These are phyloP conservation scores for Zea luxurians DNA, from an alignment of 176 grass and related monocot genomes.

Conservation along the genomic window DNA sequence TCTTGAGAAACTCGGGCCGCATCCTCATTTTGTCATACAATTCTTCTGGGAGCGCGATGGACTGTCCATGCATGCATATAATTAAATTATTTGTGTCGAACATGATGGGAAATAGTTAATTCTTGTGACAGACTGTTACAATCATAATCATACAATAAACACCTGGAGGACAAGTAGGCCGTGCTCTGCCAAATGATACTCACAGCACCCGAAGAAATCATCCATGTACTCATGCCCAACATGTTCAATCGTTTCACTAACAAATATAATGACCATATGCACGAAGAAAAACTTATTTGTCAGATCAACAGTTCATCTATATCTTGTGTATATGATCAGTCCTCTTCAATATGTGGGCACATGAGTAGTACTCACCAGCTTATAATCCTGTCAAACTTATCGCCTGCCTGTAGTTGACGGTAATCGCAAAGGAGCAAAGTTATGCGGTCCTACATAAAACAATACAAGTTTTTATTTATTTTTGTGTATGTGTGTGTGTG, in stretches of 20 bases:
- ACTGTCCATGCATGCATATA: constrained; percentile 23
- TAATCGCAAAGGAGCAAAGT: constrained; percentile 64
- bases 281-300: background rate
- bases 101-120: background rate
- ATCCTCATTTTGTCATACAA: constrained; percentile 58
- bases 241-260: constrained; percentile 70
- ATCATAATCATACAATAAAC: too few relatives aligned
- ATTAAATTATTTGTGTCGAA: background rate
- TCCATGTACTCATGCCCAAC: constrained; percentile 72
- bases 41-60: constrained; percentile 59
- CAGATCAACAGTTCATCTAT: background rate
- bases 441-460: constrained; percentile 35
- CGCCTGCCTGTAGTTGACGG: constrained; percentile 42
- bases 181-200: constrained; percentile 54
- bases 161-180: constrained; percentile 67
- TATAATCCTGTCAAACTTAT: constrained; percentile 67
- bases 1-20: constrained; percentile 46
- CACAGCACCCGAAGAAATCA: constrained; percentile 50
- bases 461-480: too few relatives aligned
- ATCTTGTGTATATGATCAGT: background rate
- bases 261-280: background rate
- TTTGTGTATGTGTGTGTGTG: too few relatives aligned
- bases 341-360: background rate
- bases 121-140: too few relatives aligned
- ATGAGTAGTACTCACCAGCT: constrained; percentile 44